phyloP scores from a whole-genome alignment of 169 alveolate genomes.

The Cryptosporidium ubiquitum region DNA sequence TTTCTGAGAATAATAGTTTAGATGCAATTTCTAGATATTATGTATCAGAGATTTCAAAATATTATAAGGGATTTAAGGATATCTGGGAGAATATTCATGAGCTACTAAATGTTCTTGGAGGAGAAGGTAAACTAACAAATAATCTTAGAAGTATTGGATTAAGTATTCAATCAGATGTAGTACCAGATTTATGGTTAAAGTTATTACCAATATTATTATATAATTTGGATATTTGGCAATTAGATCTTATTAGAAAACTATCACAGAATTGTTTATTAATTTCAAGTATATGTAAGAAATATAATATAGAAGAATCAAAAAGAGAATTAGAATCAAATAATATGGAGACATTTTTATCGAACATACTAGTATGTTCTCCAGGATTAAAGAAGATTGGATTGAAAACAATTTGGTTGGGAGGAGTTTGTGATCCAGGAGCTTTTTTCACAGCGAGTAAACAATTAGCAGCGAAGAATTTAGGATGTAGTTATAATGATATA shows the following conservation, averaged over 20 bases:
- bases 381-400: constrained; percentile 9
- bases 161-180: constrained; percentile 39
- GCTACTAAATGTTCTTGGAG: not conserved
- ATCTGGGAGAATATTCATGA: constrained; percentile 33
- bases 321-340: not conserved
- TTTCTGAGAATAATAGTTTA: not conserved
- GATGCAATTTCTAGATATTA: constrained; percentile 27
- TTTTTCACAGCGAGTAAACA: constrained; percentile 57
- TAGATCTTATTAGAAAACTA: constrained; percentile 7
- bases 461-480: constrained; percentile 27
- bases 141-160: constrained; percentile 28
- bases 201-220: not conserved
- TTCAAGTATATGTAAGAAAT: not conserved
- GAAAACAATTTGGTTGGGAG: constrained; percentile 36
- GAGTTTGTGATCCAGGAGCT: constrained; percentile 51
- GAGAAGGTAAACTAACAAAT: constrained; percentile 23
- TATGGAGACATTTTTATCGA: constrained; percentile 13
- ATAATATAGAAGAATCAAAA: not conserved
- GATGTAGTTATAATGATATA: constrained; percentile 33
- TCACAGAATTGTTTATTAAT: constrained; percentile 31
- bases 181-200: constrained; percentile 36
- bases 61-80: constrained; percentile 10
- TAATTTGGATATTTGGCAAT: constrained; percentile 30
- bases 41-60: constrained; percentile 3
- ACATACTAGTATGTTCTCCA: not conserved